Evolutionary conservation across 805 yeast genomes (phyloP), one percentile per base, ranked within the genome.

Genomic region (Lipomyces japonicus): DNA sequence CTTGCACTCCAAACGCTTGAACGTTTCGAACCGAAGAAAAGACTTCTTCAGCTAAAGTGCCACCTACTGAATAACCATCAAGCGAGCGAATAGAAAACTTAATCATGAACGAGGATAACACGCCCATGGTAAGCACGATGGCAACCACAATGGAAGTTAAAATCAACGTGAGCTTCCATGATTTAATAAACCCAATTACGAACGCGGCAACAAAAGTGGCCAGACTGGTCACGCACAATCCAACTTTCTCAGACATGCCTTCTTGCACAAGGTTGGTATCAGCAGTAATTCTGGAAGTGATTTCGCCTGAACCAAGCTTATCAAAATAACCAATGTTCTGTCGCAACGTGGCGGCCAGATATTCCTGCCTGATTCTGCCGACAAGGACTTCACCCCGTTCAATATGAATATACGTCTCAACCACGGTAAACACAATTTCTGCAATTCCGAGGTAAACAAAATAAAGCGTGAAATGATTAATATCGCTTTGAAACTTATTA

Each of bases 301-400:
- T 70, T 46, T 68, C 71, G 16, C 75, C 75, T 10, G 73, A 65
- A 9, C 75, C 75, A 5, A 71, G 60, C 40, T 64, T 63, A 53
- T 71, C 75, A 48, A 71, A 71, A 47, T 65, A 71, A n/a, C 69
- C 75, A 39, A 71, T 66, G 46, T 71, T 71, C 50, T 71, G 75
- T 34, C 71, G 62, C 39, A 71, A 59, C 3, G 71, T 60, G 1
- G 73, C 68, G 46, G 54, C 46, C 35, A 71, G 58, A 48, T 70
- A 71, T 31, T 61, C 51, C 51, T 67, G 63, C 26, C 75, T 67
- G 55, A 69, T 68, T 16, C 73, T 55, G 4, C 70, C 67, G 2
- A 77, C 63, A 25, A 71, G 60, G 10, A 68, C 61, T 55, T 72
- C 76, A 26, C 77, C 76, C 5, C 66, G 60, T 38, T 67, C 65